Percentiles rank a stretch among this genome's conserved stretches.
These are phyloP conservation scores for Geosmithia flava DNA, from an alignment of 2,329 filamentous ascomycete species.

Conservation along the genomic window DNA sequence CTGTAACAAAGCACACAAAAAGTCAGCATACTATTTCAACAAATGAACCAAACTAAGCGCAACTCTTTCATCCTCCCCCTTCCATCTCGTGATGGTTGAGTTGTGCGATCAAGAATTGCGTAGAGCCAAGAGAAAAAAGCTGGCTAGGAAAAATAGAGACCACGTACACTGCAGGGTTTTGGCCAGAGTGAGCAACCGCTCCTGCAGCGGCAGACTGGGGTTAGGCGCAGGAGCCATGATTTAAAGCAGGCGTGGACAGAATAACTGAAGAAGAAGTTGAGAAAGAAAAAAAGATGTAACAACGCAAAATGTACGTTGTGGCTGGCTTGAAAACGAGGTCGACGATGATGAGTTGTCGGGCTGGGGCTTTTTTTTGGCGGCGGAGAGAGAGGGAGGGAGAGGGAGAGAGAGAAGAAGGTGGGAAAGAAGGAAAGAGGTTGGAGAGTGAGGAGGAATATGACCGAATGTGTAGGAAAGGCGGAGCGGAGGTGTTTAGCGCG, in stretches of 20 bases:
- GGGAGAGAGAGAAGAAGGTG: neutral
- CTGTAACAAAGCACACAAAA: constrained; percentile 19
- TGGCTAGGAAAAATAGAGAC: constrained; percentile 7
- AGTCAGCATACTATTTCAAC: neutral
- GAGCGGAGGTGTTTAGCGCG: neutral
- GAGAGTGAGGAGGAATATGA: neutral
- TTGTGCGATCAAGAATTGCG: too few relatives aligned
- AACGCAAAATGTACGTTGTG: too few relatives aligned
- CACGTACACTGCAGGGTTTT: constrained; percentile 84
- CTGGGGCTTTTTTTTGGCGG: too few relatives aligned
- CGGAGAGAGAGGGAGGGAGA: neutral
- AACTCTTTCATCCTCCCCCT: too few relatives aligned
- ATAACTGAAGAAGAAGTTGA: neutral
- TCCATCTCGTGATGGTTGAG: too few relatives aligned
- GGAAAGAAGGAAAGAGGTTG: neutral
- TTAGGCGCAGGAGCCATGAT: constrained; percentile 55
- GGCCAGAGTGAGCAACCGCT: constrained; percentile 66
- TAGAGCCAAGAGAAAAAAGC: neutral
- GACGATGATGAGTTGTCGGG: too few relatives aligned
- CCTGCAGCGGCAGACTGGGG: constrained; percentile 54
- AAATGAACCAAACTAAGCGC: neutral
- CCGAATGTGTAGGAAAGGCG: neutral
- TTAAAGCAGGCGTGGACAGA: neutral
- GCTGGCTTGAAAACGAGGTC: too few relatives aligned
- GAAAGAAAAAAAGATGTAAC: neutral